A percentile compares a stretch with the other conserved stretches of the same genome.
phyloP scores from a whole-genome alignment of 2,329 filamentous ascomycete species.

The Fusarium sp. region DNA sequence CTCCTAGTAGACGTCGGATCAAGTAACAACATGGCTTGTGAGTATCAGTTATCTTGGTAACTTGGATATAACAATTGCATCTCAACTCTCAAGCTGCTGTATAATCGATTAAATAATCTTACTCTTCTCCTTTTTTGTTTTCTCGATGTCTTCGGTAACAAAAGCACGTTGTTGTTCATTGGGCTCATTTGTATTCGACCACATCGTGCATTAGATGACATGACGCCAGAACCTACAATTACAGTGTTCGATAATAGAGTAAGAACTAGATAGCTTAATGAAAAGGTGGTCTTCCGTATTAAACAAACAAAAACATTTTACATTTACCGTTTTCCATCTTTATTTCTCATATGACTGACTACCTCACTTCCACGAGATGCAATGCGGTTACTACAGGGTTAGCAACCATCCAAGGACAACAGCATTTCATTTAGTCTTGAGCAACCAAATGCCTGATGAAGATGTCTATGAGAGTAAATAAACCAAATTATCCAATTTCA shows the following conservation, averaged over 20 bases:
- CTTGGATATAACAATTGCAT: not conserved
- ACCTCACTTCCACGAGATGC: not conserved
- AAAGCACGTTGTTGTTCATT: not conserved
- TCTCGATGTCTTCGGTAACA: not conserved
- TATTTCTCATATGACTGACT: not conserved
- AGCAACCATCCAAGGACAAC: not conserved
- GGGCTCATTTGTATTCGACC: not conserved
- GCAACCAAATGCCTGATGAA: not conserved
- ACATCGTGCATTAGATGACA: not conserved
- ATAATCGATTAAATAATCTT: not conserved
- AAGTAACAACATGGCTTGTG: not conserved
- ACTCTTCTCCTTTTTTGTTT: not conserved
- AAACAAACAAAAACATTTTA: too few species aligned
- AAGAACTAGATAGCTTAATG: not conserved
- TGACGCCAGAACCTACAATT: not conserved
- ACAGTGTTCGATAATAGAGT: not conserved
- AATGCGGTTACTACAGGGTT: not conserved
- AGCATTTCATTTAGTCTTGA: not conserved
- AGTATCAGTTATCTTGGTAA: not conserved
- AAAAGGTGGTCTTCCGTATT: too few species aligned
- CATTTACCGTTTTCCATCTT: not conserved
- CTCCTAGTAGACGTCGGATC: not conserved
- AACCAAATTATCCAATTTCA: not conserved
- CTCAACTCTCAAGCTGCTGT: not conserved
- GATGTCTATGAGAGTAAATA: not conserved